phyloP scores from a whole-genome alignment of 768 basidiomycete species.

The Lentinula edodes region DNA sequence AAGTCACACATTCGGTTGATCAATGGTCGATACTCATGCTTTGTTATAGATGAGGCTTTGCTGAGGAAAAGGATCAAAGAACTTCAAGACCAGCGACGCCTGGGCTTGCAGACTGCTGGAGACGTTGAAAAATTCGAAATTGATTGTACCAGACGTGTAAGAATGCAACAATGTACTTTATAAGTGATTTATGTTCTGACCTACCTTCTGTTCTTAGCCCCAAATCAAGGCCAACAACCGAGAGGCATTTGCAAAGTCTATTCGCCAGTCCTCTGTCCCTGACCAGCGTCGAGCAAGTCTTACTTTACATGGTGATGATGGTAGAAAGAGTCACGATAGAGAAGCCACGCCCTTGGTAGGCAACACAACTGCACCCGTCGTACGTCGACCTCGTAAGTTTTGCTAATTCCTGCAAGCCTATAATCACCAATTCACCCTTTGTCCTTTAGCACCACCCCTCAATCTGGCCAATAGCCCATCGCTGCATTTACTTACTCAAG shows the following conservation, averaged over 20 bases:
- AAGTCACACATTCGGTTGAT: slow-evolving; percentile 17
- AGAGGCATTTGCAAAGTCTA: slow-evolving; percentile 49
- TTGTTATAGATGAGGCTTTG: slow-evolving; percentile 69
- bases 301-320: slow-evolving; percentile 34
- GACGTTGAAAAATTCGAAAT: slow-evolving; percentile 89
- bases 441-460: slow-evolving; percentile 46
- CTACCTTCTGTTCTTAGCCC: slow-evolving; percentile 31
- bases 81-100: slow-evolving; percentile 82
- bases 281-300: slow-evolving; percentile 45
- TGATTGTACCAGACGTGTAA: slow-evolving; percentile 68
- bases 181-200: not conserved
- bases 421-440: too few relatives aligned
- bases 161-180: slow-evolving; percentile 17
- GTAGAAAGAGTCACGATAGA: slow-evolving; percentile 54
- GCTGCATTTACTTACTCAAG: slow-evolving; percentile 81
- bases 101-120: slow-evolving; percentile 77
- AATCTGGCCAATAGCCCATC: slow-evolving; percentile 90
- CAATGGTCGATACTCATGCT: not conserved
- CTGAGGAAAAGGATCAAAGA: slow-evolving; percentile 88
- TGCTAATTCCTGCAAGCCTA: not conserved
- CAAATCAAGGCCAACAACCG: slow-evolving; percentile 59
- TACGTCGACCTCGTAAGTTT: slow-evolving; percentile 23
- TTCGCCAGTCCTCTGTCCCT: slow-evolving; percentile 49
- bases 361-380: slow-evolving; percentile 22
- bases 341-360: slow-evolving; percentile 51